Evolutionary conservation across 306 rosid species (phyloP).

Genomic region (Gleditsia sinensis): DNA sequence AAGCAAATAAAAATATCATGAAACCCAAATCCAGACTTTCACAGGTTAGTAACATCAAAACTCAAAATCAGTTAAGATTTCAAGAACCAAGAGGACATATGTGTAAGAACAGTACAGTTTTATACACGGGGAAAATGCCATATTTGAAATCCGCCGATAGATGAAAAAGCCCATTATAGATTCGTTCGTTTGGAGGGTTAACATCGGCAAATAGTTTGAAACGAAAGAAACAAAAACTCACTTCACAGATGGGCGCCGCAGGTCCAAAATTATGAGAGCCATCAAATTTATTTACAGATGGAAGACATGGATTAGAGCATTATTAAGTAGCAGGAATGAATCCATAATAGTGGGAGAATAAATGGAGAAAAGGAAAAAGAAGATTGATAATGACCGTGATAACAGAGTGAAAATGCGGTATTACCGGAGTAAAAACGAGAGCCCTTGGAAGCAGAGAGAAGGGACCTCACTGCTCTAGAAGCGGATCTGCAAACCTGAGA

Average conservation of each 20-base stretch:
- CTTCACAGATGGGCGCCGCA: constrained; percentile 23
- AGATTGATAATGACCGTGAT: neutral
- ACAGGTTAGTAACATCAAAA: neutral
- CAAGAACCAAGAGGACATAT: neutral
- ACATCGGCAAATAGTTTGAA: neutral
- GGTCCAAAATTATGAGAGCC: neutral
- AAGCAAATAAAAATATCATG: neutral
- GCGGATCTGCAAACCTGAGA: constrained; percentile 71
- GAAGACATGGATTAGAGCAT: neutral
- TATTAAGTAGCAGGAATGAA: neutral
- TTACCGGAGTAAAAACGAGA: constrained; percentile 74
- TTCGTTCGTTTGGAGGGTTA: neutral
- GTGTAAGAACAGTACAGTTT: neutral
- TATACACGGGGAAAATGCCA: neutral
- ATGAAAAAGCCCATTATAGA: neutral
- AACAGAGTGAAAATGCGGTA: neutral
- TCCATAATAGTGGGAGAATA: neutral
- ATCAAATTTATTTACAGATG: neutral
- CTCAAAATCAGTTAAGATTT: neutral
- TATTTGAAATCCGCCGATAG: neutral
- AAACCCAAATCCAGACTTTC: neutral
- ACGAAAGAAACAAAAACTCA: constrained; percentile 5
- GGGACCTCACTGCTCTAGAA: constrained; percentile 73
- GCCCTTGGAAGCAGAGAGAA: constrained; percentile 64
- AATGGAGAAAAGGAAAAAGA: neutral